Base-by-base conservation (phyloP, 2,329 filamentous ascomycete genomes). In the Dactylellina haptotyla region DNA sequence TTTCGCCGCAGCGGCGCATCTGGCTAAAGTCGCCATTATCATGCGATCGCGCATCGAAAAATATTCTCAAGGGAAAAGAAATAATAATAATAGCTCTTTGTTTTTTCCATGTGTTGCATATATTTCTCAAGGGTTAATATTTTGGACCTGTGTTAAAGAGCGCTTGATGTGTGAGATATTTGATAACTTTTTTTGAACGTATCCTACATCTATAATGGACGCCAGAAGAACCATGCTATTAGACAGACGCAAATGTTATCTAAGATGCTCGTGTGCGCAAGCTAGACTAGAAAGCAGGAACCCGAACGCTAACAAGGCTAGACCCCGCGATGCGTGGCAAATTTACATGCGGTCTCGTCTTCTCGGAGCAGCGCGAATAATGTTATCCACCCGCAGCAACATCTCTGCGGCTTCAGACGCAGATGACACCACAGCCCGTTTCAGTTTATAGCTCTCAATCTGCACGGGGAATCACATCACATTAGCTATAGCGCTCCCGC, bases 401-500 rank as follows among this genome's bases (percentile, higher is more conserved):
- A 96, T 92, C 87, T 99, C 95, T 76, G 95, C 93, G 75, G 95
- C 95, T 83, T 99, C 95, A 69, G 92, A 96, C 20, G 95, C 95
- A 75, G 93, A 97, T 59, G 91, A 96, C 57, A 99, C 95, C 62
- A 99, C 95, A n/a, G 95, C 95, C 81, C 88, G 90, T 87, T 99
- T 99, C 81, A 99, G 84, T 86, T 99, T 99, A 86, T 97, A 98
- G 82, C 92, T 96, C 84, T 99, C 95, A 77, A 99, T 90, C 77
- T 75, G 41, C n/a, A 51, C 18, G 32, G 30, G 2, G 9, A 12
- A 3, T 54, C 54, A 39, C 43, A 54, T 45, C 28, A 41, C 54
- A 25, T 23, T 30, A 23, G 18, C 23, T 9, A 54, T 50, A 50
- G 20, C 23, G 14, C 4, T 12, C 51, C 4, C 5, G 51, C n/a